Evolutionary conservation across 2,329 filamentous ascomycete species (phyloP), one percentile per base, ranked within the genome.

Genomic region (Botrytis porri): DNA sequence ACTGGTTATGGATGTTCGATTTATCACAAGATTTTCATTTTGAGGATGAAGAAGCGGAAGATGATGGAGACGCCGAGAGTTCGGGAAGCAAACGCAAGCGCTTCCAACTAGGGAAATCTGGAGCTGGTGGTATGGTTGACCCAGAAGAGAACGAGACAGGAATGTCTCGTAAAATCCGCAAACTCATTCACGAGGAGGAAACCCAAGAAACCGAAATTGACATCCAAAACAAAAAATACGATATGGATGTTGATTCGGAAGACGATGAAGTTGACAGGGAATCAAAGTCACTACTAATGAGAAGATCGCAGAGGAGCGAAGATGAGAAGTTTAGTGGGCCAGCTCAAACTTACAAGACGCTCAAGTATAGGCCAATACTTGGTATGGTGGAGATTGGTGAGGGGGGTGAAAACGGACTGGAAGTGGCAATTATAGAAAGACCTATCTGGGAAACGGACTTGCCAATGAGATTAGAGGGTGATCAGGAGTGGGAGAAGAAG

Each of bases 1-100:
- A 88, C 1, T 98, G 94, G 87, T 82, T 99, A 37, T 94, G 93
- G 84, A 98, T 98, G 95, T 89, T 99, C 74, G 94, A 98, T 81
- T 84, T 97, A 43, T 88, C 88, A 32, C 87, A 88, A 78, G 92
- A 97, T 81, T 86, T 66, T 74, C 76, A 69, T 43, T 69, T 69
- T 22, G 45, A 43, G 32, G 74, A 65, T 18, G 48, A 79, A 73
- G 51, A 79, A 79, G 72, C 76, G 9, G 75, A 73, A 39, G 63
- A 67, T 39, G 70, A 61, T 48, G 66, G 29, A 59, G 76, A 80
- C 64, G 54, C 45, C 10, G 37, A 54, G 41, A 54, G 6, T 6
- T 39, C 69, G 20, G 60, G 60, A 37, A 51, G 25, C 37, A 71
- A 71, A 37, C 70, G 70, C n/a, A 71, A 66, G 41, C 70, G 70